phyloP scores from a whole-genome alignment of 2,329 filamentous ascomycete species.

The Penicillium sp. region DNA sequence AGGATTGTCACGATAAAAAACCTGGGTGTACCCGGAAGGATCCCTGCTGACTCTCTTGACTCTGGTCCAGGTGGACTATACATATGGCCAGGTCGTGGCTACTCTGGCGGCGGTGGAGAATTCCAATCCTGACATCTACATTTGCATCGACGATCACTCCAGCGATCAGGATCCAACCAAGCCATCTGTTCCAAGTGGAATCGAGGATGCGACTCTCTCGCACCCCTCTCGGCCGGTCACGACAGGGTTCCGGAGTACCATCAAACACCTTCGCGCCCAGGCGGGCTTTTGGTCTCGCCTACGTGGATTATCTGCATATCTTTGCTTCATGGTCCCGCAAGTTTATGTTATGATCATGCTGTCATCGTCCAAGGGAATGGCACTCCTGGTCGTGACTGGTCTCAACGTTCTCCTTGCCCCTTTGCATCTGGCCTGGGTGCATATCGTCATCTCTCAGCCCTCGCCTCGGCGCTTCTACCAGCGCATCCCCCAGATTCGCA shows the following conservation, averaged over 20 bases:
- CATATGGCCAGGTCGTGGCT: constrained; percentile 54
- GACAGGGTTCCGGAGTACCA: constrained; percentile 51
- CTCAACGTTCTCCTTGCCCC: constrained; percentile 59
- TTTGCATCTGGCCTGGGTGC: constrained; percentile 72
- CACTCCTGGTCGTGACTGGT: constrained; percentile 49
- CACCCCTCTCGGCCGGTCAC: constrained; percentile 56
- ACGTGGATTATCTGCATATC: constrained; percentile 57
- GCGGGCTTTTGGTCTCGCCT: constrained; percentile 62
- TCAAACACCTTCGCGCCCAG: constrained; percentile 56
- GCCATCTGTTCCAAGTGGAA: constrained; percentile 36
- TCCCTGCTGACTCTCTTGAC: background rate
- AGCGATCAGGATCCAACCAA: constrained; percentile 24
- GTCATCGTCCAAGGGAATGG: constrained; percentile 36
- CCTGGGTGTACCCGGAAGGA: background rate
- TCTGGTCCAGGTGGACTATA: constrained; percentile 48
- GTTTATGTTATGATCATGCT: constrained; percentile 3
- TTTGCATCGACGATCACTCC: constrained; percentile 42
- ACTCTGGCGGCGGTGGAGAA: constrained; percentile 61
- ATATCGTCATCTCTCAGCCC: constrained; percentile 71
- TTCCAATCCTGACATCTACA: constrained; percentile 48
- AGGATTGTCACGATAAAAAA: too few species aligned
- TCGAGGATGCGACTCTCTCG: constrained; percentile 36
- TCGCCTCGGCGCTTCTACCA: constrained; percentile 59
- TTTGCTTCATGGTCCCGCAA: constrained; percentile 43
- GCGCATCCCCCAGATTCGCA: constrained; percentile 61